phyloP scores from a whole-genome alignment of 164 flowering plant species.

The Houttuynia cordata region DNA sequence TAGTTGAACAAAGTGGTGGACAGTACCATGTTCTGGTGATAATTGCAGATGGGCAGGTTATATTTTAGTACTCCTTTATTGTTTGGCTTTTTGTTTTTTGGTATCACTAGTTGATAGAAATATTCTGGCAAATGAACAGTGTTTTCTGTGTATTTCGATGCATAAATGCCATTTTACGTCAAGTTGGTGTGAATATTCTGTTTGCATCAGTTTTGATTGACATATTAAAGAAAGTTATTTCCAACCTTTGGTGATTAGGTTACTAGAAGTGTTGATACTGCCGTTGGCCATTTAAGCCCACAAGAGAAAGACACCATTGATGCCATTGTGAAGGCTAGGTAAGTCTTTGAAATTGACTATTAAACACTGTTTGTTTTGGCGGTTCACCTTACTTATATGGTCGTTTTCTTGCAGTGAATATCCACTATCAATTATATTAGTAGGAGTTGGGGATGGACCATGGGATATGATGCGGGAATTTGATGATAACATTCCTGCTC shows the following conservation, averaged over 20 bases:
- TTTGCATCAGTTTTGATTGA: background rate
- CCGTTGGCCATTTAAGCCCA: slow-evolving; percentile 55
- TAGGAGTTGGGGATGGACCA: slow-evolving; percentile 95
- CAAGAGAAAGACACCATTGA: slow-evolving; percentile 82
- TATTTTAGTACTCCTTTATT: background rate
- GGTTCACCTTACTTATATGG: background rate
- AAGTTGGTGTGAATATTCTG: too few species aligned
- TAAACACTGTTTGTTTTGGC: background rate
- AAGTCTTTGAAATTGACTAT: slow-evolving; percentile 16
- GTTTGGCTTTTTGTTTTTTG: background rate
- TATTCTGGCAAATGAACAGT: too few species aligned
- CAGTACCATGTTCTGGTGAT: slow-evolving; percentile 92
- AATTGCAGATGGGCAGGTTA: slow-evolving; percentile 98
- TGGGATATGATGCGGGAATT: slow-evolving; percentile 94
- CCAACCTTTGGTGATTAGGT: slow-evolving; percentile 33
- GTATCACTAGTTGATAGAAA: too few species aligned
- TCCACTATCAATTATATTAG: slow-evolving; percentile 73
- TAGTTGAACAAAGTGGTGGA: slow-evolving; percentile 82
- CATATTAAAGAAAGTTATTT: background rate
- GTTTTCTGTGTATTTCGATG: too few species aligned
- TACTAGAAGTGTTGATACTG: slow-evolving; percentile 91
- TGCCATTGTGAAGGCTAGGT: slow-evolving; percentile 76
- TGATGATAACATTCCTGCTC: slow-evolving; percentile 85
- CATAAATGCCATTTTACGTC: too few species aligned
- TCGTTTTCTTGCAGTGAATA: slow-evolving; percentile 41